Evolutionary conservation across 352 stramenopile species (phyloP), one percentile per base, ranked within the genome.

Genomic region (Pythium plurisporium): DNA sequence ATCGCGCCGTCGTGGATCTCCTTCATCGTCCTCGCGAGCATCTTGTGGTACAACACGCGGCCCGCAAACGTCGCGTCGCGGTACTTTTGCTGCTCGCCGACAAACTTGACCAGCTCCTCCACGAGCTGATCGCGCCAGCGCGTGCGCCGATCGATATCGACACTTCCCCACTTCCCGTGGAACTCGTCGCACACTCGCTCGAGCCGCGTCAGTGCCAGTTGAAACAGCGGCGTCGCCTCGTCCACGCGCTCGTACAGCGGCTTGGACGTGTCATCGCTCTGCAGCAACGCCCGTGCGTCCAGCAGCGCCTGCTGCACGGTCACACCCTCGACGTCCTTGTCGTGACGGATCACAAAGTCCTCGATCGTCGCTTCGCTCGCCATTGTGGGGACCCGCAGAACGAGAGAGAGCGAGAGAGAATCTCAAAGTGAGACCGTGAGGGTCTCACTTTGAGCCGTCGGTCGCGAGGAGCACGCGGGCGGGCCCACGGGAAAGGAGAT

Each of bases 41-140:
- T 55, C 47, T 55, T 55, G 47, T 55, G 47, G n/a, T 55, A 23
- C 20, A 55, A 15, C 22, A 55, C 47, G 11, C 47, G 47, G 5
- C 33, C 31, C 12, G 47, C 34, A 15, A 55, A 23, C 22, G 47
- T 25, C 31, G 33, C 20, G 9, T 23, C 25, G 23, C 34, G 22
- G 15, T 45, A 55, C n/a, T 30, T 17, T 14, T 36, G 34, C 17
- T 36, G 20, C 9, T 33, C n/a, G 12, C 33, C 31, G n/a, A 20
- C 11, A 23, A 55, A 55, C 34, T 55, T 55, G 47, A 44, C 47
- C 20, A 55, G 19, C 47, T 55, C 47, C 2, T 44, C 34, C 7
- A 22, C 34, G 23, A 45, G 36, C 31, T 19, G 11, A 20, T 42
- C 34, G n/a, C n/a, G n/a, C n/a, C n/a, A n/a, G n/a, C n/a, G n/a